These are phyloP conservation scores for Phytophthora pini DNA, from an alignment of 352 stramenopile genomes.

Conservation along the genomic window DNA sequence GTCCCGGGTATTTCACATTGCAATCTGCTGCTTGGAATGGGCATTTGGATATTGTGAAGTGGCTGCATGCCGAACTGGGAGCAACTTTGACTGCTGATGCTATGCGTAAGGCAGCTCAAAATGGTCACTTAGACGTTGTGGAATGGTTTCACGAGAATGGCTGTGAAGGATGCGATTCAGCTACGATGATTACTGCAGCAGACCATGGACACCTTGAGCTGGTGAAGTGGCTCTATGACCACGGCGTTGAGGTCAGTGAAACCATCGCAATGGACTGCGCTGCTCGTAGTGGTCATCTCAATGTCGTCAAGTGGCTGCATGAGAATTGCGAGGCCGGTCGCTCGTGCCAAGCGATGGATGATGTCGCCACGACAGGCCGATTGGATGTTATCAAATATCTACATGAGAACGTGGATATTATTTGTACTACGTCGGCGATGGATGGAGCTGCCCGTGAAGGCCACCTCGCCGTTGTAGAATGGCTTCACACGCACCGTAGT, in stretches of 20 bases:
- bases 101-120: slow-evolving; percentile 25
- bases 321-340: slow-evolving; percentile 2
- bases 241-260: slow-evolving; percentile 13
- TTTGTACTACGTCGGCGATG: slow-evolving; percentile 20
- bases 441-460: slow-evolving; percentile 29
- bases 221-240: slow-evolving; percentile 27
- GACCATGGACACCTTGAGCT: slow-evolving; percentile 21
- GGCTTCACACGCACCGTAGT: slow-evolving; percentile 32
- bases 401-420: slow-evolving; percentile 6
- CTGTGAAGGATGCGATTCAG: slow-evolving; percentile 16
- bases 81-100: slow-evolving; percentile 11
- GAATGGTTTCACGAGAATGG: slow-evolving; percentile 32
- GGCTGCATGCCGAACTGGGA: slow-evolving; percentile 19
- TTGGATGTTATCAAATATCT: slow-evolving; percentile 22
- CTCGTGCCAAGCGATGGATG: slow-evolving; percentile 16
- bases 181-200: slow-evolving; percentile 20
- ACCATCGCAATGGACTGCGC: slow-evolving; percentile 19
- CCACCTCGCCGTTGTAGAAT: slow-evolving; percentile 20
- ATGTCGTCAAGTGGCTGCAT: slow-evolving; percentile 31
- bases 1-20: slow-evolving; percentile 22
- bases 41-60: slow-evolving; percentile 30
- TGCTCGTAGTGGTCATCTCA: slow-evolving; percentile 25
- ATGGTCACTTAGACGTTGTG: slow-evolving; percentile 29
- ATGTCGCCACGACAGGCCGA: slow-evolving; percentile 17
- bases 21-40: slow-evolving; percentile 24